A percentile compares a stretch with the other conserved stretches of the same genome.
phyloP scores from a whole-genome alignment of 73 alveolate species.

The Paramecium tetraurelia region DNA sequence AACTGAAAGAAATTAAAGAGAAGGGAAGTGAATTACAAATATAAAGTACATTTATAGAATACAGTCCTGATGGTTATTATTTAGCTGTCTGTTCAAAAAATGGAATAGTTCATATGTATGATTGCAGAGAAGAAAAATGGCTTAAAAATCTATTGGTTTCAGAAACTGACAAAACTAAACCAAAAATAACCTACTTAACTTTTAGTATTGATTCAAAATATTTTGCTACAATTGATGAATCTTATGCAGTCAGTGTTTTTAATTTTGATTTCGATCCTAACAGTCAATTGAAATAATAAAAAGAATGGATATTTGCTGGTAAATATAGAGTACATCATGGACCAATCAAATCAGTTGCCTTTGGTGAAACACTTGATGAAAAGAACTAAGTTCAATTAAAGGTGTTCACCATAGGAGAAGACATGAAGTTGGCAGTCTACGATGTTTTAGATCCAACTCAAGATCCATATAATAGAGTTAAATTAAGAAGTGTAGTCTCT shows the following conservation, averaged over 20 bases:
- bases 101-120: constrained; percentile 68
- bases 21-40: constrained; percentile 62
- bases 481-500: constrained; percentile 55
- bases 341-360: constrained; percentile 75
- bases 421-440: constrained; percentile 75
- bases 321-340: constrained; percentile 77
- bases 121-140: constrained; percentile 57
- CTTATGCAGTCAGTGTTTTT: constrained; percentile 74
- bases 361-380: constrained; percentile 85
- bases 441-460: constrained; percentile 68
- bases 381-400: constrained; percentile 67
- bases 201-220: constrained; percentile 70
- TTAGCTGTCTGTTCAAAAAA: constrained; percentile 78
- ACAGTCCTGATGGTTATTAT: constrained; percentile 92
- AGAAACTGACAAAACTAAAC: constrained; percentile 63
- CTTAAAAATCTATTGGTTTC: constrained; percentile 52
- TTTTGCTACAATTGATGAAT: constrained; percentile 82
- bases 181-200: constrained; percentile 17
- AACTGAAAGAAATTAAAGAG: constrained; percentile 71
- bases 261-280: constrained; percentile 70
- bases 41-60: constrained; percentile 85
- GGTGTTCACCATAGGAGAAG: constrained; percentile 83
- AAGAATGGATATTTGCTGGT: constrained; percentile 84
- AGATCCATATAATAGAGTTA: constrained; percentile 59
- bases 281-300: constrained; percentile 66